These are phyloP conservation scores for Cardiospermum halicacabum DNA, from an alignment of 345 rosid genomes.

Conservation along the genomic window DNA sequence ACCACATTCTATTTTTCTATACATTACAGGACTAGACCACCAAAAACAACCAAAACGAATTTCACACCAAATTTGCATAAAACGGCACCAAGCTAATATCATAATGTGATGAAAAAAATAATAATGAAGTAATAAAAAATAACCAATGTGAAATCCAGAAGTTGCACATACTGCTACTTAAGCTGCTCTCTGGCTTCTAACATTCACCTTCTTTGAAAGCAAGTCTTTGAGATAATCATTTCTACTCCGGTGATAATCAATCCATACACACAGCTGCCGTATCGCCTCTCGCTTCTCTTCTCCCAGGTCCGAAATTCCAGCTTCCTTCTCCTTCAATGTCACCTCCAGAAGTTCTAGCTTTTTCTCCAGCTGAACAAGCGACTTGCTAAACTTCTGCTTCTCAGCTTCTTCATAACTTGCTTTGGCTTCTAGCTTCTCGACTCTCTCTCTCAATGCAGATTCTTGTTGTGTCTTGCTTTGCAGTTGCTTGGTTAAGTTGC, in stretches of 20 bases:
- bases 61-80: not conserved
- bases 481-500: conserved; percentile 30
- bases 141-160: conserved; percentile 7
- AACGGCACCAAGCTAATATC: conserved; percentile 1
- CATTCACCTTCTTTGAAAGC: conserved; percentile 36
- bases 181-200: conserved; percentile 25
- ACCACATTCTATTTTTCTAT: not conserved
- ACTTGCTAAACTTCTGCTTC: conserved; percentile 39
- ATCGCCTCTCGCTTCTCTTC: conserved; percentile 93
- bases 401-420: conserved; percentile 44
- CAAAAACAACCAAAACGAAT: not conserved
- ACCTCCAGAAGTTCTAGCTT: conserved; percentile 36
- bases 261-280: conserved; percentile 80
- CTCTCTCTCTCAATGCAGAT: conserved; percentile 24
- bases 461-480: conserved; percentile 31
- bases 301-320: conserved; percentile 37
- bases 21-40: conserved; percentile 1
- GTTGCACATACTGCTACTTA: conserved; percentile 10
- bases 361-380: conserved; percentile 29
- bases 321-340: conserved; percentile 47
- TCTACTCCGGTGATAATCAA: conserved; percentile 71
- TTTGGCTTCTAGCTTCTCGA: conserved; percentile 41
- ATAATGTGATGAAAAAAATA: not conserved
- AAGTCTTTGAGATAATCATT: conserved; percentile 49
- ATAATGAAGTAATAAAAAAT: conserved; percentile 18